Conservation (phyloP, 2,329 filamentous ascomycete species). For the Cadophora malorum region DNA sequence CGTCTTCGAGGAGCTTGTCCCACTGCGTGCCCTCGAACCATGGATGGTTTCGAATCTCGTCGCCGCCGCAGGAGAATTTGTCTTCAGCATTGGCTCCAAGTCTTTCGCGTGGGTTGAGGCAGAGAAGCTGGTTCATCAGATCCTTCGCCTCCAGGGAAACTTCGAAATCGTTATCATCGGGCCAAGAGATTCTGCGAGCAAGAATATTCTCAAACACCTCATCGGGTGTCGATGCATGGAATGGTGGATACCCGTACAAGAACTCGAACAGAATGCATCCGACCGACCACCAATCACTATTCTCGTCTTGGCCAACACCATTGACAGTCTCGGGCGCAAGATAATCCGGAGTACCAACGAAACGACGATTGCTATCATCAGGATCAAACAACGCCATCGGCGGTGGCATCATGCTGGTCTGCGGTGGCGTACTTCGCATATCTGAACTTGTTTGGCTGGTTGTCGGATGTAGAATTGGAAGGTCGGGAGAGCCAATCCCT, state of each 20-base stretch:
- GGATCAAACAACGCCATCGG: conserved; percentile 96
- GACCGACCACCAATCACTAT: conserved; percentile 99
- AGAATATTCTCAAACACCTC: conserved; percentile 97
- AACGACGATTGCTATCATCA: conserved; percentile 88
- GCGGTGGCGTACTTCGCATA: conserved; percentile 65
- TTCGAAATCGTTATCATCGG: conserved; percentile 78
- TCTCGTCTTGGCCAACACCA: conserved; percentile 93
- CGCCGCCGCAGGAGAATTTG: conserved; percentile 81
- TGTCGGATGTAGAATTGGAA: conserved; percentile 67
- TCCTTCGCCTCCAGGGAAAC: conserved; percentile 91
- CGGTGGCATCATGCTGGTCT: conserved; percentile 79
- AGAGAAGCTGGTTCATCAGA: conserved; percentile 90
- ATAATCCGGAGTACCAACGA: conserved; percentile 97
- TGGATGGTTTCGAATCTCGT: conserved; percentile 86
- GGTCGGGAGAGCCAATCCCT: conserved; percentile 77
- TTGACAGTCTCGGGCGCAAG: conserved; percentile 96
- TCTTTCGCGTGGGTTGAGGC: conserved; percentile 79
- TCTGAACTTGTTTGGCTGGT: conserved; percentile 50
- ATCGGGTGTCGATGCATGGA: conserved; percentile 88
- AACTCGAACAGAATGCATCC: conserved; percentile 98
- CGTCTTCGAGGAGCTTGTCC: conserved; percentile 90
- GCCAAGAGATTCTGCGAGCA: conserved; percentile 89
- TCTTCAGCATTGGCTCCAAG: conserved; percentile 87
- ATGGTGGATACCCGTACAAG: conserved; percentile 89
- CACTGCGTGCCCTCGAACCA: conserved; percentile 92